Conservation (phyloP, 805 yeast species). For the Candida pini region DNA sequence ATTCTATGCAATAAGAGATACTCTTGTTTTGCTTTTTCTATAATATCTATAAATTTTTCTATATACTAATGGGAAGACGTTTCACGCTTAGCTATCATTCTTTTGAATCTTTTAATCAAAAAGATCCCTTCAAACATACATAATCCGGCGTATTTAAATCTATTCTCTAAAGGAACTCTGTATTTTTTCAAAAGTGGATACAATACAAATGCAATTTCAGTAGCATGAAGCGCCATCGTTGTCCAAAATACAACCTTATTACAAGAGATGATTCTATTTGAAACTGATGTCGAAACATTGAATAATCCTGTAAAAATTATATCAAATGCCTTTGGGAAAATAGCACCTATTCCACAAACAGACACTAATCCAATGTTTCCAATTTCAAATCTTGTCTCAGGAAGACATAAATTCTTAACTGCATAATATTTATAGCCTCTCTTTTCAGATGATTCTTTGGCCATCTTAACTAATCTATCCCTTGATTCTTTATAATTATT, state of each 20-base stretch:
- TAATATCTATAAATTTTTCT: not conserved
- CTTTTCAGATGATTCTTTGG: conserved; percentile 60
- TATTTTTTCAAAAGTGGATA: conserved; percentile 48
- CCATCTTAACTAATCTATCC: conserved; percentile 61
- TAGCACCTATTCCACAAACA: conserved; percentile 3
- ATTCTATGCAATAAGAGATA: conserved; percentile 11
- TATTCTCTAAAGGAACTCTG: conserved; percentile 51
- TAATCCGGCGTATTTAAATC: conserved; percentile 47
- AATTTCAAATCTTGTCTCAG: conserved; percentile 26
- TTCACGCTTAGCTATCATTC: not conserved
- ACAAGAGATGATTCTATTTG: conserved; percentile 6
- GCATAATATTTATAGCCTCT: conserved; percentile 54
- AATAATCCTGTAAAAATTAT: conserved; percentile 5
- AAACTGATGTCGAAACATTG: conserved; percentile 4
- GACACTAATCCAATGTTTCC: conserved; percentile 6
- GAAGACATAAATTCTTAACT: conserved; percentile 40
- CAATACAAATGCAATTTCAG: conserved; percentile 43
- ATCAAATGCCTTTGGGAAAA: conserved; percentile 6
- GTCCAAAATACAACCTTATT: conserved; percentile 11
- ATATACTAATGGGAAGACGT: not conserved
- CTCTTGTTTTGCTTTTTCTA: not conserved
- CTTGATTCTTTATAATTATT: conserved; percentile 40
- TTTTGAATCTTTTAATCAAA: conserved; percentile 39
- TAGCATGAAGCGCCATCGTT: conserved; percentile 39
- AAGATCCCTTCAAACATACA: conserved; percentile 59